Percentiles rank a stretch among this genome's conserved stretches.
These are phyloP conservation scores for Claviceps sp. DNA, from an alignment of 2,329 filamentous ascomycete species.

Conservation along the genomic window DNA sequence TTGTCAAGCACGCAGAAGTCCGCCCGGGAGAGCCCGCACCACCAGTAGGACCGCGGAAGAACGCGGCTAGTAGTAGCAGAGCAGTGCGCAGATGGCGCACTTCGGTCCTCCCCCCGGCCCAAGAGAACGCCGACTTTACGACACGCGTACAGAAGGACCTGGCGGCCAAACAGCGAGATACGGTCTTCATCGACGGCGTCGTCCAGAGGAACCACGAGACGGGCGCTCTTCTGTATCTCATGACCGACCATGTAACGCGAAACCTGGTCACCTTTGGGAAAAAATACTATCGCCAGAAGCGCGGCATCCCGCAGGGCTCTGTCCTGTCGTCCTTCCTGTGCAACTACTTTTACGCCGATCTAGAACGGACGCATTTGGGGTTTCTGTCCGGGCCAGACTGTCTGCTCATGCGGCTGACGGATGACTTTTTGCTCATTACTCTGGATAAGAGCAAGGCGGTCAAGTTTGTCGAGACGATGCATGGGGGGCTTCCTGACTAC, in stretches of 20 bases:
- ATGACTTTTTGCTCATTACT: slow-evolving; percentile 87
- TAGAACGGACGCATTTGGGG: slow-evolving; percentile 55
- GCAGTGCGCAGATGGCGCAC: slow-evolving; percentile 37
- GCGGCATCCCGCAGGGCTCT: slow-evolving; percentile 87
- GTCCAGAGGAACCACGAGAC: slow-evolving; percentile 43
- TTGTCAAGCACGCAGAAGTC: slow-evolving; percentile 64
- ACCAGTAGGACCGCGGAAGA: slow-evolving; percentile 7
- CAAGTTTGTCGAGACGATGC: slow-evolving; percentile 68
- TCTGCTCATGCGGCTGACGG: slow-evolving; percentile 69
- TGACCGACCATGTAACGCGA: slow-evolving; percentile 65
- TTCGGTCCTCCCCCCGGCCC: slow-evolving; percentile 30
- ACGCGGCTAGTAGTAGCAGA: slow-evolving; percentile 16
- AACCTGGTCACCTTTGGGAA: slow-evolving; percentile 85
- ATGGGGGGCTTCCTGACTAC: slow-evolving; percentile 62
- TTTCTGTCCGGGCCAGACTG: slow-evolving; percentile 49
- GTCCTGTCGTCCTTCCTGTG: slow-evolving; percentile 77
- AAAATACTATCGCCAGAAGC: slow-evolving; percentile 74
- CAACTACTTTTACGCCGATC: slow-evolving; percentile 89
- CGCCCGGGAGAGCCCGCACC: slow-evolving; percentile 28
- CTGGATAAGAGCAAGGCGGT: slow-evolving; percentile 51
- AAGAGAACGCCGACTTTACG: slow-evolving; percentile 27
- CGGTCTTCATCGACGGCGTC: slow-evolving; percentile 63
- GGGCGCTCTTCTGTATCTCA: slow-evolving; percentile 50
- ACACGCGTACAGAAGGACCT: slow-evolving; percentile 28
- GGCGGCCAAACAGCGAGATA: slow-evolving; percentile 42